Evolutionary conservation across 2,329 filamentous ascomycete species (phyloP).

Genomic region (Samsoniella hepiali): DNA sequence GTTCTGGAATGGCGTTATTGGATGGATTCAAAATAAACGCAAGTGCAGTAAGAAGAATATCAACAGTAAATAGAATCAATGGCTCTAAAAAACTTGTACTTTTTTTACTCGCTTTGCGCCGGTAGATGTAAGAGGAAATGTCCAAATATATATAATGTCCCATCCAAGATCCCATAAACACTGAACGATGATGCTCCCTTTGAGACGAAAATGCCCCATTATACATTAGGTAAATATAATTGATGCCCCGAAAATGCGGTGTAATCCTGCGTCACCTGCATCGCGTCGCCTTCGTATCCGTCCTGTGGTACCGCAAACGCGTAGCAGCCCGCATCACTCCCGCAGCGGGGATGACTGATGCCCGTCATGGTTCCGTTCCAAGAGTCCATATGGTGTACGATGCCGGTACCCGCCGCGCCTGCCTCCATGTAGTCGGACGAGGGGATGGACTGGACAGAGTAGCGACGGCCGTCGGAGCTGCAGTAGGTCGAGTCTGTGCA

Average conservation of each 20-base stretch:
- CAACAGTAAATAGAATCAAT: neutral
- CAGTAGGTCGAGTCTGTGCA: neutral
- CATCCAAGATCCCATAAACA: neutral
- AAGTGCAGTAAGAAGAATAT: too few relatives aligned
- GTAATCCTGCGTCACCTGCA: slow-evolving; percentile 1
- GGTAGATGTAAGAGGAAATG: too few relatives aligned
- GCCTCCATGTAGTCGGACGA: slow-evolving; percentile 1
- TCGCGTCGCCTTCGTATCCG: neutral
- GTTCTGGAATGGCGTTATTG: neutral
- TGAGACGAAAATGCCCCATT: neutral
- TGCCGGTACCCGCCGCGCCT: neutral
- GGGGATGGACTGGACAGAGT: slow-evolving; percentile 1
- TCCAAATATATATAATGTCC: neutral
- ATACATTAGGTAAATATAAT: slow-evolving; percentile 12
- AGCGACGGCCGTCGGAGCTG: neutral
- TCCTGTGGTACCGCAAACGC: neutral
- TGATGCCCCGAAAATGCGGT: neutral
- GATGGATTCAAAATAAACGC: neutral
- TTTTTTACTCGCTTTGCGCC: neutral
- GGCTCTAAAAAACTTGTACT: neutral
- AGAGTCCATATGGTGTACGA: neutral
- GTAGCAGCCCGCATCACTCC: neutral
- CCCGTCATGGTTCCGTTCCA: neutral
- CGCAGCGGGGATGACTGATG: neutral
- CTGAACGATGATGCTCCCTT: neutral